phyloP scores from a whole-genome alignment of 768 basidiomycete genomes.

The Tricholoma saponaceum region DNA sequence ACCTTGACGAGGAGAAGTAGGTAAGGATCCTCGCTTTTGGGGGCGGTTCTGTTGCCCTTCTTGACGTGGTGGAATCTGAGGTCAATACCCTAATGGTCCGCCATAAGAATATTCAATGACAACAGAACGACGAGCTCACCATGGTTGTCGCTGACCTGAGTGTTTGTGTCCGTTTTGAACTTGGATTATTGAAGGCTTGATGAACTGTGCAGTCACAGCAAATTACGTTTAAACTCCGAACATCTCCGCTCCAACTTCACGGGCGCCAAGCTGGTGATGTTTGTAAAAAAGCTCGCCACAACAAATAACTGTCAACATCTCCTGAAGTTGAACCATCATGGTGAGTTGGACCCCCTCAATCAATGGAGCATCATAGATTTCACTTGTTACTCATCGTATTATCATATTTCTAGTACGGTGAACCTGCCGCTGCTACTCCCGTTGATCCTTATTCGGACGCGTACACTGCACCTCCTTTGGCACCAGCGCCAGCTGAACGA shows the following conservation, averaged over 20 bases:
- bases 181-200: slow-evolving; percentile 46
- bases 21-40: slow-evolving; percentile 99
- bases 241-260: slow-evolving; percentile 35
- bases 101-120: slow-evolving; percentile 9
- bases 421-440: slow-evolving; percentile 46
- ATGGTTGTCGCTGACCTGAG: slow-evolving; percentile 61
- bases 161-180: slow-evolving; percentile 42
- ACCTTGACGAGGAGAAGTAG: slow-evolving; percentile 98
- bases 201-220: slow-evolving; percentile 57
- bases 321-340: slow-evolving; percentile 64
- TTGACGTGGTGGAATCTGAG: slow-evolving; percentile 96
- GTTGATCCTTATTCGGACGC: slow-evolving; percentile 83
- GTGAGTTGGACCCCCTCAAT: slow-evolving; percentile 42
- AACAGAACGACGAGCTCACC: slow-evolving; percentile 59
- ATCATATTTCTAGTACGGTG: slow-evolving; percentile 80
- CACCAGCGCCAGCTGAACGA: slow-evolving; percentile 48
- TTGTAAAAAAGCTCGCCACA: slow-evolving; percentile 11
- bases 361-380: not conserved
- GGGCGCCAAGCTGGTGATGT: slow-evolving; percentile 14
- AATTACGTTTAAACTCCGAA: slow-evolving; percentile 42
- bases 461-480: slow-evolving; percentile 62
- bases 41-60: slow-evolving; percentile 91
- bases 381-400: slow-evolving; percentile 3
- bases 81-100: slow-evolving; percentile 79
- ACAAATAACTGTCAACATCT: slow-evolving; percentile 44